Base-by-base conservation (phyloP, 768 basidiomycete species). In the Dacryopinax primogenitus region DNA sequence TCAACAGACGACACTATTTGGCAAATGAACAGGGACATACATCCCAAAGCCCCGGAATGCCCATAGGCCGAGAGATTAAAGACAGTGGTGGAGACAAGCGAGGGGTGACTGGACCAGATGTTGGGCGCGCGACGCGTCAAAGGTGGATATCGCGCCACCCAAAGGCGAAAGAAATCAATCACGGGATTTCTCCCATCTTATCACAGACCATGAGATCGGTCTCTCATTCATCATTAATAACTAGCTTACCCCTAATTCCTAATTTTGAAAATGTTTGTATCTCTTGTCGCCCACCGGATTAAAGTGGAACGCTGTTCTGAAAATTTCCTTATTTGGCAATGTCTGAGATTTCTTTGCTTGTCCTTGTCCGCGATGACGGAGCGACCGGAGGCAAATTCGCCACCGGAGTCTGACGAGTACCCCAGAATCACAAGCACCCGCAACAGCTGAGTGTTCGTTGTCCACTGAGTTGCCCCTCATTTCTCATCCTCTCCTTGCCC, bases 11-110 rank as follows among this genome's bases (percentile, higher is more conserved):
- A 30, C 28, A 23, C 28, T 26, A 47, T 4, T 63, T 13, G 23
- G 23, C 51, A 34, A 44, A 21, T 39, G 39, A 64, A 34, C 16
- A n/a, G 7, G 13, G 15, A 68, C 73, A 70, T 66, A 77, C 76
- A 64, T 77, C 76, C 77, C 77, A 78, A 12, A 78, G 66, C 30
- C 74, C 74, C 11, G 74, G 70, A 4, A 78, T 75, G 62, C 77
- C 77, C 77, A 77, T 77, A 33, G n/a, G 30, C 28, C 62, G 51
- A 35, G 62, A 39, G 23, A 35, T 23, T 28, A 58, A 58, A 2
- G 13, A 58, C 9, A 58, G 51, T 30, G 51, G 32, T 11, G 23
- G 51, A 28, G 3, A 30, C 6, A 13, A 15, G 26, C 26, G 51
- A 12, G 23, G 45, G 45, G 23, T 7, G 23, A 26, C 45, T 13